phyloP scores from a whole-genome alignment of 129 eudicot species.

The Helichrysum umbraculigerum region DNA sequence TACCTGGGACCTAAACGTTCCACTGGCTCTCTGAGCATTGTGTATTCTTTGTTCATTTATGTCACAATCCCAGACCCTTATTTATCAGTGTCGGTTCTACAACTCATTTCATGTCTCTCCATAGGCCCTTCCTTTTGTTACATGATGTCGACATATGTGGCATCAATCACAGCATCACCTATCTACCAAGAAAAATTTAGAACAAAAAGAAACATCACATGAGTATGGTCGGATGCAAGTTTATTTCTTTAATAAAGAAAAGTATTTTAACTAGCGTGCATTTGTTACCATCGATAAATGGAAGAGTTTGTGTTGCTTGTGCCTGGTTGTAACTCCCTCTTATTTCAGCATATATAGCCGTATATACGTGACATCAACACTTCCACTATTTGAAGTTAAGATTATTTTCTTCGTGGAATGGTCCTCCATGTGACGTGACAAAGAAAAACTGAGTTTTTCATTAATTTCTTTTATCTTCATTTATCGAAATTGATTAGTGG shows the following conservation, averaged over 20 bases:
- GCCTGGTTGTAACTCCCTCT: neutral
- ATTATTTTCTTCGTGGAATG: no score
- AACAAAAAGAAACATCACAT: neutral
- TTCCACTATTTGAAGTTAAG: neutral
- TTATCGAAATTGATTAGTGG: constrained; percentile 1
- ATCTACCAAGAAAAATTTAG: neutral
- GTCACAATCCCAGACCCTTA: neutral
- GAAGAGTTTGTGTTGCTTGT: constrained; percentile 2
- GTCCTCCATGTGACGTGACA: neutral
- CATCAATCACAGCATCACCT: neutral
- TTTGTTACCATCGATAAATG: neutral
- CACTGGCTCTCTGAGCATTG: neutral
- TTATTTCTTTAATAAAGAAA: no score
- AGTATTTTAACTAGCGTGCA: neutral
- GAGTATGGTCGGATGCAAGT: no score
- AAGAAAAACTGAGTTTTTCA: neutral
- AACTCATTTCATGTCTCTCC: neutral
- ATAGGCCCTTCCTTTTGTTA: neutral
- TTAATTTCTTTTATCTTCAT: constrained; percentile 9
- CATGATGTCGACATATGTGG: neutral
- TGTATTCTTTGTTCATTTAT: neutral
- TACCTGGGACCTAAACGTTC: neutral
- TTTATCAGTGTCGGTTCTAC: neutral
- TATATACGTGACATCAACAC: neutral
- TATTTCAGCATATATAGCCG: neutral